These are phyloP conservation scores for Hebeloma cylindrosporum DNA, from an alignment of 768 basidiomycete genomes.

Conservation along the genomic window DNA sequence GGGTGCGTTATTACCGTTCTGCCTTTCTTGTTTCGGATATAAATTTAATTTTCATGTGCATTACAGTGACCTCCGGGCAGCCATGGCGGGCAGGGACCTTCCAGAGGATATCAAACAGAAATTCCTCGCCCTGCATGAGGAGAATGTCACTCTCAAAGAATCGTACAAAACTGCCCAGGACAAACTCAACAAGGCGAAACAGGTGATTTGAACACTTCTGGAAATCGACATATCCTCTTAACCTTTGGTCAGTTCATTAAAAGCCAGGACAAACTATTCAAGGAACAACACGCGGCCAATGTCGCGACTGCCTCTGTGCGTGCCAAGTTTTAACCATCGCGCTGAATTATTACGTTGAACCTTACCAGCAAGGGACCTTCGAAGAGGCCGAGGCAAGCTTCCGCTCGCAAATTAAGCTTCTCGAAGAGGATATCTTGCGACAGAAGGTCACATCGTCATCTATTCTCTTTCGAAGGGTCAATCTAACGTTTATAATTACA, in stretches of 20 bases:
- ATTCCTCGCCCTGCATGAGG: slow-evolving; percentile 74
- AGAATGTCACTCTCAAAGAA: slow-evolving; percentile 70
- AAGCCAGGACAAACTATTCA: slow-evolving; percentile 85
- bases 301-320: slow-evolving; percentile 47
- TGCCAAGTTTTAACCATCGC: slow-evolving; percentile 4
- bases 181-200: slow-evolving; percentile 78
- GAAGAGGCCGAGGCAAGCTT: slow-evolving; percentile 73
- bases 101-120: slow-evolving; percentile 82
- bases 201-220: slow-evolving; percentile 39
- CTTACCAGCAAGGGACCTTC: slow-evolving; percentile 45
- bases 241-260: slow-evolving; percentile 75
- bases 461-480: background rate
- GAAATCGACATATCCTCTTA: background rate
- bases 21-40: slow-evolving; percentile 2
- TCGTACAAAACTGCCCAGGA: slow-evolving; percentile 69
- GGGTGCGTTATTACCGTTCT: slow-evolving; percentile 47
- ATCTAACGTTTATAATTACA: slow-evolving; percentile 19
- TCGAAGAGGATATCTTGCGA: slow-evolving; percentile 62
- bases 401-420: slow-evolving; percentile 61
- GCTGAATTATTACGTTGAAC: slow-evolving; percentile 1
- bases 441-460: slow-evolving; percentile 44
- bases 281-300: slow-evolving; percentile 71
- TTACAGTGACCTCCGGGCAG: slow-evolving; percentile 71
- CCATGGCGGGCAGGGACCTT: slow-evolving; percentile 73
- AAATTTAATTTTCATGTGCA: too few relatives aligned